phyloP scores from a whole-genome alignment of 768 basidiomycete species.

The Hericium erinaceus region DNA sequence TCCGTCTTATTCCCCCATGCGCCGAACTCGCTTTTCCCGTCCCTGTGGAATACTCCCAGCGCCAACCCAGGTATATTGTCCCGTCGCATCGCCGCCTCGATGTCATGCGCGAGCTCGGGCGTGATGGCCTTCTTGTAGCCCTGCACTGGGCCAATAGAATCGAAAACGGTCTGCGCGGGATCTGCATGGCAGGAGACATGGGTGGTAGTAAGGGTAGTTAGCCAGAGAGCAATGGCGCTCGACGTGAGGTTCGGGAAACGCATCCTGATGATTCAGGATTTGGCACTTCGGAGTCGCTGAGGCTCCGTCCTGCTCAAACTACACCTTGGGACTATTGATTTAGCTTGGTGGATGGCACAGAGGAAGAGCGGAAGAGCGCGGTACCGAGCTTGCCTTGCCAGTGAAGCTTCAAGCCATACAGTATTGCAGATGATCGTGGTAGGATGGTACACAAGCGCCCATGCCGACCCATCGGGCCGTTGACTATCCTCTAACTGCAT shows the following conservation, averaged over 20 bases:
- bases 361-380: too few relatives aligned
- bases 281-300: too few relatives aligned
- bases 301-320: too few relatives aligned
- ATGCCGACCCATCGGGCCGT: too few relatives aligned
- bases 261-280: background rate
- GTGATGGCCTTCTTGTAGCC: conserved; percentile 4
- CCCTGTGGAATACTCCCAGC: conserved; percentile 4
- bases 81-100: background rate
- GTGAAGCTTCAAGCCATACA: too few relatives aligned
- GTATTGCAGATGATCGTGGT: too few relatives aligned
- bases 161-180: background rate
- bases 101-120: background rate
- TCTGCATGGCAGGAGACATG: background rate
- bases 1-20: conserved; percentile 9
- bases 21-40: background rate
- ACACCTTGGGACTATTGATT: too few relatives aligned
- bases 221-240: background rate
- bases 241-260: background rate
- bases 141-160: background rate
- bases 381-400: too few relatives aligned
- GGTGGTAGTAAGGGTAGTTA: background rate
- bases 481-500: too few relatives aligned
- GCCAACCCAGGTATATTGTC: conserved; percentile 2
- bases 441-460: too few relatives aligned
- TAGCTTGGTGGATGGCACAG: too few relatives aligned